Evolutionary conservation across 1,139 yeast genomes (phyloP), one percentile per base, ranked within the genome.

Genomic region (Suhomyces panamericanus): DNA sequence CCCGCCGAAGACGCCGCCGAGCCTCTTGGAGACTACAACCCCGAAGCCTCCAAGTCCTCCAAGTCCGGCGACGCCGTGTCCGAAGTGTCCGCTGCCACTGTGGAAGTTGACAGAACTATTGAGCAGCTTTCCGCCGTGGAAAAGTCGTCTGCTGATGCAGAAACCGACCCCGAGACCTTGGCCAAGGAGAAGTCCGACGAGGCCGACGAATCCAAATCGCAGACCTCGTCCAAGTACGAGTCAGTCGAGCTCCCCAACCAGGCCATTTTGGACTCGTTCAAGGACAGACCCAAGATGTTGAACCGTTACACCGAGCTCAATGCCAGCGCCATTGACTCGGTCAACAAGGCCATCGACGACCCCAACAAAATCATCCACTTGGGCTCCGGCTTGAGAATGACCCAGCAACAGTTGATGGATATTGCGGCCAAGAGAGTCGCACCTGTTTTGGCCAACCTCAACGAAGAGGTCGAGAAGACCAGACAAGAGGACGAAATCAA

Each of bases 401-500:
- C 83, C 34, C 82, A 78, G 54, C 75, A 74, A 46, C 81, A 79
- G 59, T 73, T 80, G 52, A 67, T 78, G 52, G 83, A 73, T 40
- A 75, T 80, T 58, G 84, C 84, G 22, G 78, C 79, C 35, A 67
- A 67, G 52, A 70, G 84, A 54, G 81, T 80, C 33, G 79, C 80
- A 22, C 85, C 85, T 3, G 77, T 79, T 28, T 66, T 80, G 56
- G 67, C 74, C 36, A 69, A 63, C 51, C 78, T 79, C 56, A 77
- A 78, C 54, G 76, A 73, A 15, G 76, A 77, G 51, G 84, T 78
- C 42, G 63, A 67, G 42, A 73, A 73, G 53, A 72, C 78, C 34
- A 64, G 76, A 53, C 58, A 71, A 49, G 79, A 73, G 53, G 80
- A 75, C 57, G 75, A 71, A 50, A 73, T 70, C 50, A 70, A 69